These are phyloP conservation scores for Phialemonium atrogriseum DNA, from an alignment of 2,329 filamentous ascomycete genomes.

Conservation along the genomic window DNA sequence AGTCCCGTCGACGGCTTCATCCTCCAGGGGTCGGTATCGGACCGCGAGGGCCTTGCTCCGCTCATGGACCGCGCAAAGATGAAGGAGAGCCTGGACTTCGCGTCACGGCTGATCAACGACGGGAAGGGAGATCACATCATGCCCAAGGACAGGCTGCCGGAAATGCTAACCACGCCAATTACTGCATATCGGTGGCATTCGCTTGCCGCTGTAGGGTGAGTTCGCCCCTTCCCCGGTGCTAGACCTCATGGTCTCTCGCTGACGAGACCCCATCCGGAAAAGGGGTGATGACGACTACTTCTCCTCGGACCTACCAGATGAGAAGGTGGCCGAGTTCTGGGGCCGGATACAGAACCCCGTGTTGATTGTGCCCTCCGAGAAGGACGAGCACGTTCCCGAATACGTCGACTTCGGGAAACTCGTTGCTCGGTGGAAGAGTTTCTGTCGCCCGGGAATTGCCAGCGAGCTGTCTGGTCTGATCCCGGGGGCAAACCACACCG, in stretches of 20 bases:
- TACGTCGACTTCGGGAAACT: conserved; percentile 49
- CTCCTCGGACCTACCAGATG: conserved; percentile 61
- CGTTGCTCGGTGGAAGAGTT: conserved; percentile 46
- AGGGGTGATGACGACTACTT: conserved; percentile 81
- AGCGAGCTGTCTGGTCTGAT: conserved; percentile 45
- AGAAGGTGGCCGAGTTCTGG: conserved; percentile 56
- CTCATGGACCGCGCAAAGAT: conserved; percentile 34
- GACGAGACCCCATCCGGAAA: no score
- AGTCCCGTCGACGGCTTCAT: conserved; percentile 65
- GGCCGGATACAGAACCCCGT: conserved; percentile 50
- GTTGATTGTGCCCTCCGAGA: conserved; percentile 55
- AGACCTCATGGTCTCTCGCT: no score
- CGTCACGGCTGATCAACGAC: conserved; percentile 44
- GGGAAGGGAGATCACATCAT: conserved; percentile 49
- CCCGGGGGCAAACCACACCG: conserved; percentile 43
- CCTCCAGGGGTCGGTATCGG: conserved; percentile 71
- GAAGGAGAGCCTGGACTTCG: conserved; percentile 36
- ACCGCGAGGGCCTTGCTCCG: conserved; percentile 55
- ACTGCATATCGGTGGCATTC: conserved; percentile 46
- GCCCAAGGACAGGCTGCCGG: conserved; percentile 33
- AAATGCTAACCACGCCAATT: conserved; percentile 33
- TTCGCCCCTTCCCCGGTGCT: no score
- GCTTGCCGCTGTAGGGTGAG: conserved; percentile 41
- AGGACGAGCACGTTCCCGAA: conserved; percentile 57
- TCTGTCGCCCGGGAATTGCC: conserved; percentile 32